These are phyloP conservation scores for Drechslera avenae DNA, from an alignment of 2,329 filamentous ascomycete species.

Conservation along the genomic window DNA sequence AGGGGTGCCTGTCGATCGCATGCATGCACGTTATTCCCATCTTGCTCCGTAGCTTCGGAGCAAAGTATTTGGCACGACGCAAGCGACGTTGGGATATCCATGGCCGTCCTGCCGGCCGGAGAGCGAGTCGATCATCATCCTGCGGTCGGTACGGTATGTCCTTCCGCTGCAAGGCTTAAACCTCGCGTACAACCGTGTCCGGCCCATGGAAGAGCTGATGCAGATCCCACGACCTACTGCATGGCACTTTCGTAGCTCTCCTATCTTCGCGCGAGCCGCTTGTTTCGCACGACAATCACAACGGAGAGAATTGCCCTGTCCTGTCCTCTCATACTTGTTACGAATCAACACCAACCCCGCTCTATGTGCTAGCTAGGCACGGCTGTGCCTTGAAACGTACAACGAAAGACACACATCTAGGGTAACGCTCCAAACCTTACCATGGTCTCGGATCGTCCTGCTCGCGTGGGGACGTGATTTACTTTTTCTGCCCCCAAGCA, in stretches of 20 bases:
- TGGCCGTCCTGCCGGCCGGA: neutral
- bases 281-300: neutral
- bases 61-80: neutral
- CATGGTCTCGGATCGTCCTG: neutral
- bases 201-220: too few species aligned
- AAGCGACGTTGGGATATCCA: neutral
- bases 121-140: too few species aligned
- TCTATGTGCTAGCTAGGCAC: neutral
- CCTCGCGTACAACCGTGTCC: too few species aligned
- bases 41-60: neutral
- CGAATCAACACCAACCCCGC: neutral
- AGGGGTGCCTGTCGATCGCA: constrained; percentile 9
- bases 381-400: neutral
- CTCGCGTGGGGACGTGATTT: neutral
- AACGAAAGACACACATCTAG: neutral
- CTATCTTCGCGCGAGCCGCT: neutral
- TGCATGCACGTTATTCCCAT: neutral
- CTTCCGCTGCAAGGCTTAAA: too few species aligned
- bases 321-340: neutral
- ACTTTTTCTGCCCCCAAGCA: constrained; percentile 7
- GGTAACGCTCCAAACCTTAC: constrained; percentile 5
- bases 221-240: too few species aligned
- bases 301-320: neutral
- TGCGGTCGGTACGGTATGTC: too few species aligned
- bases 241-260: too few species aligned